These are phyloP conservation scores for Phytophthora sp. DNA, from an alignment of 352 stramenopile genomes.

Conservation along the genomic window DNA sequence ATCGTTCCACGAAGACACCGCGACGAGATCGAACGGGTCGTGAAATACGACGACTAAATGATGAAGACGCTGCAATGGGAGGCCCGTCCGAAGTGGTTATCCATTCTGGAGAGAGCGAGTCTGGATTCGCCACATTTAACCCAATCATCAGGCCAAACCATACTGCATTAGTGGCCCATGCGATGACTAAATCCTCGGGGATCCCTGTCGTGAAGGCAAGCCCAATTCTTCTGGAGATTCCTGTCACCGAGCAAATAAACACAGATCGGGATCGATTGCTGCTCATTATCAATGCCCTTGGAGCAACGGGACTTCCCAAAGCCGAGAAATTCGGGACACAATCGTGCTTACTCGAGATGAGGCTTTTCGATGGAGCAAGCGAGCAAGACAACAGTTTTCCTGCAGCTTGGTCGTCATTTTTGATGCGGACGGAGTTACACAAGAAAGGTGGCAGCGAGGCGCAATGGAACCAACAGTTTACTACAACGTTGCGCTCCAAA, in stretches of 20 bases:
- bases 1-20: constrained; percentile 9
- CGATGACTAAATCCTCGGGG: constrained; percentile 33
- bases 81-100: constrained; percentile 68
- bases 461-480: constrained; percentile 87
- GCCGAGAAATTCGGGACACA: constrained; percentile 82
- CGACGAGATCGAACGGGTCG: not conserved
- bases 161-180: constrained; percentile 27
- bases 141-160: constrained; percentile 52
- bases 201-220: constrained; percentile 20
- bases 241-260: constrained; percentile 30
- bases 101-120: constrained; percentile 73
- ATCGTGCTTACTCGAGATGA: constrained; percentile 73
- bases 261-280: constrained; percentile 30
- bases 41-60: constrained; percentile 20
- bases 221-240: constrained; percentile 59
- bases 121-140: constrained; percentile 71
- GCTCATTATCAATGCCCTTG: constrained; percentile 66
- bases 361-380: constrained; percentile 34
- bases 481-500: constrained; percentile 53
- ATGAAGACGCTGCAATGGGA: constrained; percentile 37
- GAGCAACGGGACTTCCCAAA: constrained; percentile 62
- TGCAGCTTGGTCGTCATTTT: constrained; percentile 24
- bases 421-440: constrained; percentile 66
- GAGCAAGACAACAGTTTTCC: constrained; percentile 12
- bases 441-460: constrained; percentile 86